Base-by-base conservation (phyloP, 441 rosid genomes). In the Erodium trifolium region DNA sequence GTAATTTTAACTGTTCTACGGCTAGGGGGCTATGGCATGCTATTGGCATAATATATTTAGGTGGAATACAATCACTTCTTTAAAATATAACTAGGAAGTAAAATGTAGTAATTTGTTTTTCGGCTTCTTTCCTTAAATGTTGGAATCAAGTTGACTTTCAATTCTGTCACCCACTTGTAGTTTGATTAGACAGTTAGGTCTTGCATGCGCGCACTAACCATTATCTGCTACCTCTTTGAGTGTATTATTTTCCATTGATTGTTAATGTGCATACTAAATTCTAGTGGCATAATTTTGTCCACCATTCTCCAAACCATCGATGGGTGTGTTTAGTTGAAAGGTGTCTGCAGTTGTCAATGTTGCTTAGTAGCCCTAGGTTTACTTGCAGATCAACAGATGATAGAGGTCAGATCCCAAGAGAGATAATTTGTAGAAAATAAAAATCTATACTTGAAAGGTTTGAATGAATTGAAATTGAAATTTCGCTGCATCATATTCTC, bases 381-480 rank as follows among this genome's bases (percentile, higher is more conserved):
- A 63, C 66, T 31, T 31, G 31, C 17, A 31, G 8, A 29, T 63
- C 3, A n/a, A n/a, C n/a, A n/a, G n/a, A n/a, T n/a, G n/a, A 31
- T 29, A 31, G 29, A 7, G n/a, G 66, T 35, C 18, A 63, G 39
- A 63, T 35, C 66, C 41, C 39, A 29, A 63, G 66, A 31, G 66
- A 63, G 13, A 1, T 9, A 9, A 29, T 63, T 31, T 13, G 13
- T 63, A 63, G 43, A 31, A 63, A 63, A 63, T 63, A 31, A 29
- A n/a, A 31, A 11, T 2, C n/a, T 31, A 13, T 34, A 13, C 29
- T 63, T 63, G 43, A 63, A 63, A 63, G 37, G 66, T 63, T 13
- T 63, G 18, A 31, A 63, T 63, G 17, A 31, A 29, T 18, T 29
- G 65, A 23, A 63, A 39, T 63, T 31, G 43, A 64, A 64, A 4